Evolutionary conservation across 371 early-diverging fungal species (phyloP), one percentile per base, ranked within the genome.

Genomic region (Syncephalis plumigaleata): DNA sequence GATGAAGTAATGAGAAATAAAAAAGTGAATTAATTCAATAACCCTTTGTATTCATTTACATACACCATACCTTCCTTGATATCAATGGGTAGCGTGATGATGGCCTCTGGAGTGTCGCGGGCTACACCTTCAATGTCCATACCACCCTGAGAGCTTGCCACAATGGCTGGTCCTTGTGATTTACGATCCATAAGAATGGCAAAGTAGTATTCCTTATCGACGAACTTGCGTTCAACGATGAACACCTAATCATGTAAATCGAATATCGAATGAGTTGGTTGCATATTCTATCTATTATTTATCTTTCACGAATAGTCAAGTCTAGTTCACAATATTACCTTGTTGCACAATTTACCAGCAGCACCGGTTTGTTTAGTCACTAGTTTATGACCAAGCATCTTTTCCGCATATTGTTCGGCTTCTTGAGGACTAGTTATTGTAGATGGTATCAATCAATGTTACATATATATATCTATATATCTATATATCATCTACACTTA

Each of bases 361-460:
- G 87, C 86, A 45, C 96, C 95, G 22, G 98, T 97, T 70, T 97
- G 96, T 76, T 97, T 97, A 57, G 96, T 97, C 58, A 94, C 70
- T 50, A 97, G 77, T 63, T 82, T 91, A 68, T 87, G 83, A 59
- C 95, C 94, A 40, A 98, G 65, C 98, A 98, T 98, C 78, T 93
- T 80, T 49, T 77, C 74, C 36, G 95, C 92, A 47, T 86, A 79
- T 56, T 71, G 74, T 57, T 79, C 71, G 51, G 85, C 90, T 67
- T 97, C 88, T 48, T 75, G 70, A 38, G 92, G 84, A 47, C 87
- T 86, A 68, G 42, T 51, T 21, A 45, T 46, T 25, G 31, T 21
- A 40, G 23, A 43, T 43, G 5, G 25, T 15, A 22, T 1, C 3
- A 25, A 52, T 4, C 24, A 44, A 3, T 13, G 3, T 46, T 3